phyloP scores from a whole-genome alignment of 2,329 filamentous ascomycete genomes.

The Herpotrichia juniperi region DNA sequence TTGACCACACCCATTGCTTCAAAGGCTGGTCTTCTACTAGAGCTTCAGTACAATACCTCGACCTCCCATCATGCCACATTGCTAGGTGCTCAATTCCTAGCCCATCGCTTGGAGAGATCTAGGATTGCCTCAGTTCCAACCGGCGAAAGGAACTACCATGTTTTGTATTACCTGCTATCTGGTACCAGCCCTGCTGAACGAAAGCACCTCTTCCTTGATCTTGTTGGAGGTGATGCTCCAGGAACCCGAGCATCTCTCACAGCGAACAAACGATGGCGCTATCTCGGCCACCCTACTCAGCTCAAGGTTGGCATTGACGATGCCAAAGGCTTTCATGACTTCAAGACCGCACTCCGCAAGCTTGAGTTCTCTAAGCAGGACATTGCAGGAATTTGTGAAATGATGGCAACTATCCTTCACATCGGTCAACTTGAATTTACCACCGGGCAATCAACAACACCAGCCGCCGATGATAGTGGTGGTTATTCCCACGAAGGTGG shows the following conservation, averaged over 20 bases:
- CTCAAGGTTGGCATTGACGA: slow-evolving; percentile 98
- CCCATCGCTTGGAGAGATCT: slow-evolving; percentile 91
- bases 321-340: slow-evolving; percentile 91
- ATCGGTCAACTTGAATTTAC: slow-evolving; percentile 96
- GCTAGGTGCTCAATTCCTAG: slow-evolving; percentile 91
- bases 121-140: slow-evolving; percentile 91
- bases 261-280: slow-evolving; percentile 88
- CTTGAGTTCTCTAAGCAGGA: slow-evolving; percentile 92
- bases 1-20: slow-evolving; percentile 94
- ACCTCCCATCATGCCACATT: slow-evolving; percentile 83
- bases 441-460: slow-evolving; percentile 78
- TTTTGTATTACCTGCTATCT: slow-evolving; percentile 92
- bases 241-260: slow-evolving; percentile 61
- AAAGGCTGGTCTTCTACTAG: slow-evolving; percentile 93
- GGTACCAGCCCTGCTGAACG: slow-evolving; percentile 92
- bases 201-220: slow-evolving; percentile 74
- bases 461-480: slow-evolving; percentile 86
- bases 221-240: slow-evolving; percentile 55
- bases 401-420: slow-evolving; percentile 92
- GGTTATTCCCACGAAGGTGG: slow-evolving; percentile 95
- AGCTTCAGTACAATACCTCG: slow-evolving; percentile 94
- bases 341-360: slow-evolving; percentile 93
- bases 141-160: slow-evolving; percentile 94
- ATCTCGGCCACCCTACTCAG: slow-evolving; percentile 93
- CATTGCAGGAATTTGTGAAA: slow-evolving; percentile 95